Conservation (phyloP, 306 rosid species). For the Benincasa hispida region DNA sequence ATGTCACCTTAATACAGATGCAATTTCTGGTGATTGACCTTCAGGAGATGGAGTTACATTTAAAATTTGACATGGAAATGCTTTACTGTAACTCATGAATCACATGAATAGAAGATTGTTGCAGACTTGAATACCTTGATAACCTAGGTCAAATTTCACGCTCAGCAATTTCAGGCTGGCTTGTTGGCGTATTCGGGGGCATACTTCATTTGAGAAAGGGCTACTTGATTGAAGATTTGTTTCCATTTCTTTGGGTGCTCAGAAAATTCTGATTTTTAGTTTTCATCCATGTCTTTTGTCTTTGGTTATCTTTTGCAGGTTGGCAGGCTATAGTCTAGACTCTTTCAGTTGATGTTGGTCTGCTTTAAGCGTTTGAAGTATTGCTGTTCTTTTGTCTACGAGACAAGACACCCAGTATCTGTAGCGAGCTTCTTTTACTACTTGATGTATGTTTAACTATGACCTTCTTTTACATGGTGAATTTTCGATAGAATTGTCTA, state of each 20-base stretch:
- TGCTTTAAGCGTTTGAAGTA: slow-evolving; percentile 60
- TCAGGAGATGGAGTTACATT: background rate
- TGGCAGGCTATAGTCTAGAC: slow-evolving; percentile 20
- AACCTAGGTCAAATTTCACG: background rate
- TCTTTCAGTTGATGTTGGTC: slow-evolving; percentile 42
- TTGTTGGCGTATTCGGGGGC: background rate
- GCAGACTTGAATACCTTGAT: background rate
- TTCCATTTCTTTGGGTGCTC: slow-evolving; percentile 50
- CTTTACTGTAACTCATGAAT: background rate
- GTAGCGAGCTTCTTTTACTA: slow-evolving; percentile 58
- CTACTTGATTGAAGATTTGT: slow-evolving; percentile 42
- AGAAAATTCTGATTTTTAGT: slow-evolving; percentile 25
- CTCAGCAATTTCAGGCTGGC: background rate
- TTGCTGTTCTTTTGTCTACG: slow-evolving; percentile 54
- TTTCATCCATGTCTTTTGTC: slow-evolving; percentile 45
- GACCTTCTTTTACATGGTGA: slow-evolving; percentile 23
- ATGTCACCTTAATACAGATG: background rate
- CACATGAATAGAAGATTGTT: background rate
- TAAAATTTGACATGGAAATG: background rate
- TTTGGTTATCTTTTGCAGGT: slow-evolving; percentile 79
- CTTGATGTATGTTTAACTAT: slow-evolving; percentile 80
- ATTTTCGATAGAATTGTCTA: slow-evolving; percentile 12
- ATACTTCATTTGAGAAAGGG: slow-evolving; percentile 20
- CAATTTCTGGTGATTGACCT: background rate
- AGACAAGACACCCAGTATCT: slow-evolving; percentile 53